phyloP scores from a whole-genome alignment of 371 early-diverging fungal genomes.

The Mucor saturninus region DNA sequence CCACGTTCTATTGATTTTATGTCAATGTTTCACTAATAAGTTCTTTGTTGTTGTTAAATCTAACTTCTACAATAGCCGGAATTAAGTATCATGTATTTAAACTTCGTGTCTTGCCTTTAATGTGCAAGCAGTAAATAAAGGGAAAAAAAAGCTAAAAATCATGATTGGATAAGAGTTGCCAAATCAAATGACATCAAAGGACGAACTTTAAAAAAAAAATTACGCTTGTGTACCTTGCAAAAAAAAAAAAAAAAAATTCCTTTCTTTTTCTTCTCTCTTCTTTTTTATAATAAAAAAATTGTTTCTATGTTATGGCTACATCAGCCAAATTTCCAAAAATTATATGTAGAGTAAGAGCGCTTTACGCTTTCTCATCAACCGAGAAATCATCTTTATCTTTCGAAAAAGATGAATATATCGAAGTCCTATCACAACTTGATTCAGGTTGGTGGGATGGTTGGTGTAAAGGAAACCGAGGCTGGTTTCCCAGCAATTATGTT shows the following conservation, averaged over 20 bases:
- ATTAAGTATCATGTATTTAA: too few species aligned
- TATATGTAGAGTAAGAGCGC: slow-evolving; percentile 57
- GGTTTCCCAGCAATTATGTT: slow-evolving; percentile 93
- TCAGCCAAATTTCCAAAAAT: slow-evolving; percentile 33
- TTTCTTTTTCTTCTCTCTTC: slow-evolving; percentile 7
- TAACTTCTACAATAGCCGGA: too few species aligned
- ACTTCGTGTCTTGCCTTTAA: too few species aligned
- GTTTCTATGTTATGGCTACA: slow-evolving; percentile 24
- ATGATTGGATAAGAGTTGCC: slow-evolving; percentile 17
- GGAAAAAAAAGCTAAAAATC: not conserved
- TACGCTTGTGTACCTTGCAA: slow-evolving; percentile 20
- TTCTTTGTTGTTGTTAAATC: not conserved
- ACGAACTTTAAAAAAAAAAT: slow-evolving; percentile 15
- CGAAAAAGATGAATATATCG: slow-evolving; percentile 80
- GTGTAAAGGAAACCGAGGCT: slow-evolving; percentile 75
- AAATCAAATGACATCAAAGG: slow-evolving; percentile 22
- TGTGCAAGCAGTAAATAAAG: too few species aligned
- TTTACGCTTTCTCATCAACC: slow-evolving; percentile 79
- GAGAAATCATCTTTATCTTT: slow-evolving; percentile 81
- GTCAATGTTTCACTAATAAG: slow-evolving; percentile 24
- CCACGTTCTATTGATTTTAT: slow-evolving; percentile 27
- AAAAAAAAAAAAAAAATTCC: slow-evolving; percentile 8
- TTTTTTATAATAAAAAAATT: slow-evolving; percentile 5
- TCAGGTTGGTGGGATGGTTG: slow-evolving; percentile 95
- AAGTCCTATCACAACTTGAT: slow-evolving; percentile 81